A percentile compares a stretch with the other conserved stretches of the same genome.
Evolutionary conservation across 108 stramenopile genomes (phyloP).

Genomic region (Cyclotella sp.): DNA sequence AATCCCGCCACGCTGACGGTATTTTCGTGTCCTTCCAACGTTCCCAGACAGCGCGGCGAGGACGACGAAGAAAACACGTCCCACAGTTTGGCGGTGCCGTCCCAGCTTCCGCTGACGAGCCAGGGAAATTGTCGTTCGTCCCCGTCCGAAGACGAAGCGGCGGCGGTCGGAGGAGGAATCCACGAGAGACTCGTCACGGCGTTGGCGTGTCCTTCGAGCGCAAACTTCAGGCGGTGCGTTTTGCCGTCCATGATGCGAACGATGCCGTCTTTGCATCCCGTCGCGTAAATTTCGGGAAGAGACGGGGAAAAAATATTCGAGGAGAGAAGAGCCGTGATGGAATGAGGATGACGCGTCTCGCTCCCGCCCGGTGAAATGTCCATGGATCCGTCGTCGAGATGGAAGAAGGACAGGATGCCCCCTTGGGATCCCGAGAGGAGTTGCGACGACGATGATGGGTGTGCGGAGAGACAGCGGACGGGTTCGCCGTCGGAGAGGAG

Average conservation of each 20-base stretch:
- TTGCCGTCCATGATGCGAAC: constrained; percentile 72
- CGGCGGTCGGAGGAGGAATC: constrained; percentile 27
- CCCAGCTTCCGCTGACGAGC: constrained; percentile 85
- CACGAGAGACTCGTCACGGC: constrained; percentile 79
- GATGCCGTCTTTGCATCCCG: constrained; percentile 81
- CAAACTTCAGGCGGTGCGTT: constrained; percentile 49
- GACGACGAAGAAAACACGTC: constrained; percentile 31
- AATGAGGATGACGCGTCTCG: constrained; percentile 52
- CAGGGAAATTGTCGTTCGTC: constrained; percentile 26
- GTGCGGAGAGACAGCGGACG: constrained; percentile 40
- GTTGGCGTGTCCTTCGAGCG: constrained; percentile 80
- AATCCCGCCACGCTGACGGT: constrained; percentile 78
- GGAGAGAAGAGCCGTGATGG: constrained; percentile 51
- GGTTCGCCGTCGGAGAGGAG: constrained; percentile 56
- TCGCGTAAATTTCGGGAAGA: constrained; percentile 49
- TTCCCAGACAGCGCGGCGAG: constrained; percentile 53
- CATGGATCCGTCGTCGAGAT: constrained; percentile 2
- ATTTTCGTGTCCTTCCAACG: constrained; percentile 82
- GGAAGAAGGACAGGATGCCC: constrained; percentile 38
- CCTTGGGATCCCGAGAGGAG: constrained; percentile 48
- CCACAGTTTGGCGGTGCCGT: constrained; percentile 90
- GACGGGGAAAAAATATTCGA: constrained; percentile 10
- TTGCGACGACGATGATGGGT: constrained; percentile 4
- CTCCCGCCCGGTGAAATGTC: constrained; percentile 52
- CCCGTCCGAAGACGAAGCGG: too few relatives aligned